Conservation (phyloP, 2,329 filamentous ascomycete species). For the Ascosphaera pollenicola region DNA sequence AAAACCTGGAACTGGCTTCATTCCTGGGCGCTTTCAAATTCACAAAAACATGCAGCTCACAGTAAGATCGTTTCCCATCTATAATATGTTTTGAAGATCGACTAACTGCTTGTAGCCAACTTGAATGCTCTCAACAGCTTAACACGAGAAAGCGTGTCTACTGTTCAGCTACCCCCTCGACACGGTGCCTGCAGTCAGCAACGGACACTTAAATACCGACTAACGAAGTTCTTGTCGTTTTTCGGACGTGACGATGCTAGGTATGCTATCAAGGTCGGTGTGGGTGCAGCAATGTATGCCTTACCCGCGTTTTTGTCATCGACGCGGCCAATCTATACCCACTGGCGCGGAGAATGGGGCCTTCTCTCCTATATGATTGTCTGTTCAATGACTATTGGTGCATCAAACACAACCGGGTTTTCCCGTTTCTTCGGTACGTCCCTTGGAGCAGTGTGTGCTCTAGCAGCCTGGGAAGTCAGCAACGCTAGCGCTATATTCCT, state of each 20-base stretch:
- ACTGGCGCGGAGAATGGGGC: conserved; percentile 94
- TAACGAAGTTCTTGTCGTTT: conserved; percentile 33
- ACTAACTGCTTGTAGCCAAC: not conserved
- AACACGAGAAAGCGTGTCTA: not conserved
- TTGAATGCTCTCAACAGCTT: not conserved
- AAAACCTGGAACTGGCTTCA: conserved; percentile 69
- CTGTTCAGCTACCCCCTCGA: not conserved
- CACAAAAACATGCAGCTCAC: not conserved
- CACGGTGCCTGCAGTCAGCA: not conserved
- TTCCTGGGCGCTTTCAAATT: conserved; percentile 38
- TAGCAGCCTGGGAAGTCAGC: conserved; percentile 56
- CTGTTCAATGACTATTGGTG: conserved; percentile 91
- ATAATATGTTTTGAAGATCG: not conserved
- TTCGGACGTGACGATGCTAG: conserved; percentile 43
- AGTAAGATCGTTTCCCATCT: not conserved
- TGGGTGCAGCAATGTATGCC: conserved; percentile 73
- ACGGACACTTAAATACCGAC: conserved; percentile 16
- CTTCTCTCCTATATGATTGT: conserved; percentile 95
- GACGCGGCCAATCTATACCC: conserved; percentile 59
- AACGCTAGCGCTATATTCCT: conserved; percentile 52
- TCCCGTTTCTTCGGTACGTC: conserved; percentile 73
- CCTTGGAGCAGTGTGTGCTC: conserved; percentile 53
- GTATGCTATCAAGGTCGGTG: conserved; percentile 82
- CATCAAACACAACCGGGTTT: conserved; percentile 78
- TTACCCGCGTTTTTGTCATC: conserved; percentile 64